phyloP scores from a whole-genome alignment of 179 eudicot genomes.

The Beta lomatogona region DNA sequence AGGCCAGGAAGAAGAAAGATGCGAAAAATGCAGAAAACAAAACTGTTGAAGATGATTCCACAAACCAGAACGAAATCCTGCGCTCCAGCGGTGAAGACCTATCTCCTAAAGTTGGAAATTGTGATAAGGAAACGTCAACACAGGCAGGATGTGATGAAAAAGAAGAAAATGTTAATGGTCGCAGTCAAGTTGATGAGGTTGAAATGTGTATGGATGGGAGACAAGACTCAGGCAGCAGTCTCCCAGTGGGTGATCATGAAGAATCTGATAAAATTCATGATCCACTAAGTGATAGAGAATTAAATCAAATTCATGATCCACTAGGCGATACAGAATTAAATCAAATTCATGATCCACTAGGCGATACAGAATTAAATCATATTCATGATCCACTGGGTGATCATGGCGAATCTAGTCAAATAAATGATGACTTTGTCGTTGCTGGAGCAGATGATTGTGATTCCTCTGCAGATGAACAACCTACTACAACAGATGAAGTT shows the following conservation, averaged over 20 bases:
- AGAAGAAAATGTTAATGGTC: constrained; percentile 29
- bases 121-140: constrained; percentile 25
- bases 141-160: constrained; percentile 29
- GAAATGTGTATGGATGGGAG: constrained; percentile 34
- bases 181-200: constrained; percentile 35
- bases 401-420: not conserved
- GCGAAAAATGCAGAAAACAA: constrained; percentile 38
- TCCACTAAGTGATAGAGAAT: constrained; percentile 4
- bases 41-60: constrained; percentile 41
- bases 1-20: constrained; percentile 56
- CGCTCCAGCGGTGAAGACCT: constrained; percentile 32
- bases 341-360: not conserved
- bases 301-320: not conserved
- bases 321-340: not conserved
- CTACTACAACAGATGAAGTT: constrained; percentile 62
- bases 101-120: constrained; percentile 13
- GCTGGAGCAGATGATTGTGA: constrained; percentile 52
- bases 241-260: constrained; percentile 31
- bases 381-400: not conserved
- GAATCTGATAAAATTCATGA: not conserved
- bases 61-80: constrained; percentile 36
- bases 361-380: not conserved
- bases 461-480: constrained; percentile 78
- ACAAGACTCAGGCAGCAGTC: constrained; percentile 31
- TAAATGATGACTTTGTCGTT: not conserved